Conservation (phyloP, 306 rosid genomes). For the Pyrus pyrifolia region DNA sequence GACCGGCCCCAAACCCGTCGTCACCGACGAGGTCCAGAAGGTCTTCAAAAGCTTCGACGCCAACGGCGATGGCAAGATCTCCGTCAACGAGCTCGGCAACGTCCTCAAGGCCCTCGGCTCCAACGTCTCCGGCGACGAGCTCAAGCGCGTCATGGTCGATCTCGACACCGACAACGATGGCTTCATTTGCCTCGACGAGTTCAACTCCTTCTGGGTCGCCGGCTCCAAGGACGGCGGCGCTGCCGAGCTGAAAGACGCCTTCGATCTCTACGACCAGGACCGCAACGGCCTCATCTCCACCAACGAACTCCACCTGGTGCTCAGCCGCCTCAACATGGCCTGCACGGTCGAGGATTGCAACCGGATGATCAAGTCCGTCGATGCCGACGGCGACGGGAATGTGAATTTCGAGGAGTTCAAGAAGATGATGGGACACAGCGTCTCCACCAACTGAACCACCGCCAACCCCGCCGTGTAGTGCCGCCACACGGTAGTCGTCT, state of each 20-base stretch:
- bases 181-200: constrained; percentile 61
- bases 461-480: constrained; percentile 12
- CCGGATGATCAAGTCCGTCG: constrained; percentile 71
- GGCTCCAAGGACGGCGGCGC: constrained; percentile 36
- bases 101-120: constrained; percentile 60
- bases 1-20: constrained; percentile 19
- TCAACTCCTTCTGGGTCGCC: constrained; percentile 58
- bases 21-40: constrained; percentile 38
- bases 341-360: constrained; percentile 58
- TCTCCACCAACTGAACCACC: not conserved
- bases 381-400: constrained; percentile 75
- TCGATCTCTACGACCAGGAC: constrained; percentile 77
- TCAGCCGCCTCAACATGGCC: constrained; percentile 58
- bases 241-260: constrained; percentile 71
- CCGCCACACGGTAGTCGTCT: not conserved
- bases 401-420: constrained; percentile 79
- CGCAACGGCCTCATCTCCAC: constrained; percentile 76
- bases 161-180: constrained; percentile 79
- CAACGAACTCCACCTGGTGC: constrained; percentile 56
- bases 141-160: constrained; percentile 61
- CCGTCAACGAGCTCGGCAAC: constrained; percentile 54
- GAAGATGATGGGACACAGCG: constrained; percentile 60
- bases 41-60: constrained; percentile 74
- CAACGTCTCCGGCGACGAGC: constrained; percentile 29
- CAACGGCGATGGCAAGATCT: constrained; percentile 93